Percentiles rank a stretch among this genome's conserved stretches.
Evolutionary conservation across 306 rosid species (phyloP).

Genomic region (Lathyrus aphaca): DNA sequence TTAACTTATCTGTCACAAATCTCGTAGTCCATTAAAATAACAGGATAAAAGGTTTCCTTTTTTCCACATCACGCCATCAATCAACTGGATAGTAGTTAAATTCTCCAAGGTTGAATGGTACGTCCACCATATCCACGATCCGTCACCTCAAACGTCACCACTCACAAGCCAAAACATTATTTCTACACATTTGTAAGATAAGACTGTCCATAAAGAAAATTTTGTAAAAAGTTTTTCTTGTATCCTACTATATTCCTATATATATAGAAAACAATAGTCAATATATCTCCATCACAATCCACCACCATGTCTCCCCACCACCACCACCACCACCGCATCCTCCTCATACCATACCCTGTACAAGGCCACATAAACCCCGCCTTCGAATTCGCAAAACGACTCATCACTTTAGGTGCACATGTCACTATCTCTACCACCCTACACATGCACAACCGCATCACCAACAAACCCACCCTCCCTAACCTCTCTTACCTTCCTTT

Average conservation of each 20-base stretch:
- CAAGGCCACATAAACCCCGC: constrained; percentile 62
- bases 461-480: constrained; percentile 11
- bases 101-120: not conserved
- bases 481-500: constrained; percentile 36
- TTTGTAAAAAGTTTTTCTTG: not conserved
- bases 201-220: not conserved
- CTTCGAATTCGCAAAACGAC: constrained; percentile 47
- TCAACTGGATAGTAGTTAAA: not conserved
- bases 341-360: constrained; percentile 39
- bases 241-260: too few relatives aligned
- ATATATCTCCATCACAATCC: not conserved
- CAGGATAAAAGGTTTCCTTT: too few relatives aligned
- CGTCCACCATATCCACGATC: not conserved
- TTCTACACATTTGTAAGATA: not conserved
- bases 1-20: too few relatives aligned
- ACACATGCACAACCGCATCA: constrained; percentile 38
- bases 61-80: not conserved
- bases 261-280: not conserved
- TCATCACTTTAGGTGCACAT: constrained; percentile 33
- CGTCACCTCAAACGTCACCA: not conserved
- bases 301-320: constrained; percentile 23
- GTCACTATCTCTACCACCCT: constrained; percentile 48
- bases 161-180: not conserved
- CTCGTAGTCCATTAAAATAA: too few relatives aligned
- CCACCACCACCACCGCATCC: constrained; percentile 33